Conservation (phyloP, 805 yeast species). For the Candida nanaspora region DNA sequence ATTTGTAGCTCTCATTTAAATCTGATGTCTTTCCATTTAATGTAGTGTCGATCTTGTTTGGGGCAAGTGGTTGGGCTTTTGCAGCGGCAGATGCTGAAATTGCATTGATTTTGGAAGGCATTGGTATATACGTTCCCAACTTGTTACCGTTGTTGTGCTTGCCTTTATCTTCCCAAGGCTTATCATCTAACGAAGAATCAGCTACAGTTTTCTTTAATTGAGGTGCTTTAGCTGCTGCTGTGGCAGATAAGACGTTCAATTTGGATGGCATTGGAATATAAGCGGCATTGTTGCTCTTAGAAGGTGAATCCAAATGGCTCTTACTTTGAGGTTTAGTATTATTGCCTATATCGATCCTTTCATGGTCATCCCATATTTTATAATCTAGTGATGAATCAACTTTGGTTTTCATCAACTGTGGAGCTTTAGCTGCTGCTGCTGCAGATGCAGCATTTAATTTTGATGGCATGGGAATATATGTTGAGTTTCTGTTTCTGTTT, state of each 20-base stretch:
- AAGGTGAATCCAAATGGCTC: too few species aligned
- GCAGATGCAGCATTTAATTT: slow-evolving; percentile 12
- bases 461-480: slow-evolving; percentile 13
- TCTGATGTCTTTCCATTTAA: slow-evolving; percentile 10
- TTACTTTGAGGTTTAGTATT: too few species aligned
- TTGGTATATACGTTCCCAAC: slow-evolving; percentile 5
- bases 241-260: slow-evolving; percentile 11
- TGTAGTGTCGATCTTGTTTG: slow-evolving; percentile 5
- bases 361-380: background rate
- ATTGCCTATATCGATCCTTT: too few species aligned
- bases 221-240: slow-evolving; percentile 18
- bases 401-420: slow-evolving; percentile 2
- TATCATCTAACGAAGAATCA: background rate
- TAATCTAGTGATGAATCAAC: background rate
- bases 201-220: slow-evolving; percentile 6
- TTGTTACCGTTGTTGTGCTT: background rate
- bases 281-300: background rate
- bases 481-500: too few species aligned
- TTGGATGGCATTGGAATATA: slow-evolving; percentile 14
- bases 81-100: slow-evolving; percentile 17
- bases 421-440: slow-evolving; percentile 17
- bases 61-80: slow-evolving; percentile 14
- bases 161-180: background rate
- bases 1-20: slow-evolving; percentile 6
- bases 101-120: slow-evolving; percentile 10